These are phyloP conservation scores for Calamus simplicifolius DNA, from an alignment of 176 grass and related monocot genomes.

Conservation along the genomic window DNA sequence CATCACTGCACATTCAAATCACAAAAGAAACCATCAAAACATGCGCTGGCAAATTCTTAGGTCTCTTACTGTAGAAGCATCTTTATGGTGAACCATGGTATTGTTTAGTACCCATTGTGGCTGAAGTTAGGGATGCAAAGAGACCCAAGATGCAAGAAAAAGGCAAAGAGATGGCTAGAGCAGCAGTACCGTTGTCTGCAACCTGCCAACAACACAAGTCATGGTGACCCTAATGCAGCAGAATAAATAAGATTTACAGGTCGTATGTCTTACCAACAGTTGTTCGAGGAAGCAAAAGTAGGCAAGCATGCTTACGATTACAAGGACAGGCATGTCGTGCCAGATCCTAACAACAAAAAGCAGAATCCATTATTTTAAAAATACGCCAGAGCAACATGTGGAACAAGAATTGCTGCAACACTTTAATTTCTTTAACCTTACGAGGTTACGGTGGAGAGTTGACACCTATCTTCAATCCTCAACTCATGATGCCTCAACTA, in stretches of 20 bases:
- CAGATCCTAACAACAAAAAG: conserved; percentile 40
- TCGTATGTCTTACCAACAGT: conserved; percentile 46
- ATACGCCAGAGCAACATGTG: neutral
- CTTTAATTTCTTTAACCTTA: too few species aligned
- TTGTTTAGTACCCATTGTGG: conserved; percentile 56
- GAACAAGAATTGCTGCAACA: neutral
- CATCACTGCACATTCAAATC: conserved; percentile 34
- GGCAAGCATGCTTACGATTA: conserved; percentile 67
- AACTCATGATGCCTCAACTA: too few species aligned
- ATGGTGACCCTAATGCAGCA: neutral
- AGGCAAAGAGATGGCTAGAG: conserved; percentile 69
- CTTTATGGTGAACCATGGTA: too few species aligned
- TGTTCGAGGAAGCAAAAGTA: conserved; percentile 98
- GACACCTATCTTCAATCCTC: too few species aligned
- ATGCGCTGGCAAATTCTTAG: too few species aligned
- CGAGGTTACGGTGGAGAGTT: too few species aligned
- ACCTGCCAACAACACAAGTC: conserved; percentile 24
- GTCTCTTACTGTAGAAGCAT: too few species aligned
- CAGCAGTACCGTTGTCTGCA: conserved; percentile 40
- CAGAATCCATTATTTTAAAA: neutral
- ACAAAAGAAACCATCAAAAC: too few species aligned
- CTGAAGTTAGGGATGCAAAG: conserved; percentile 67
- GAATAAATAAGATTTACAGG: neutral
- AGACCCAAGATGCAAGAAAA: conserved; percentile 84
- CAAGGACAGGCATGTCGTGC: conserved; percentile 70